Evolutionary conservation across 495 filamentous ascomycete genomes (phyloP).

Genomic region (Aspergillus cavernicola): DNA sequence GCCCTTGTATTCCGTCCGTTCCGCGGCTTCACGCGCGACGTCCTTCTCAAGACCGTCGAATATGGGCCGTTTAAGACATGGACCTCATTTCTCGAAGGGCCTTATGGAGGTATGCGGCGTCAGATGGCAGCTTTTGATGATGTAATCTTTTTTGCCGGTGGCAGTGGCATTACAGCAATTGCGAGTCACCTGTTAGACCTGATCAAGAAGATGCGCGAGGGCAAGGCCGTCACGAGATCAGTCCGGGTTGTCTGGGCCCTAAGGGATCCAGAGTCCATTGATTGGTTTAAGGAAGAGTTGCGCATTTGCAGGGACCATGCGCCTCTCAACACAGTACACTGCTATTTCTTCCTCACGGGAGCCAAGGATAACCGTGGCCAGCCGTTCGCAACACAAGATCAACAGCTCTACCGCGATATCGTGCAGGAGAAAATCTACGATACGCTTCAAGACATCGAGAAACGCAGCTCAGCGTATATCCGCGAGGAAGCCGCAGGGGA

Average conservation of each 20-base stretch:
- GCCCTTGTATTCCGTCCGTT: slow-evolving; percentile 88
- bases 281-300: slow-evolving; percentile 97
- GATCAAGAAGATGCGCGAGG: slow-evolving; percentile 90
- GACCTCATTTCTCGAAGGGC: slow-evolving; percentile 85
- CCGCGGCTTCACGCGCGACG: slow-evolving; percentile 79
- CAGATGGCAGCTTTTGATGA: slow-evolving; percentile 92
- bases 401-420: slow-evolving; percentile 69
- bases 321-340: slow-evolving; percentile 77
- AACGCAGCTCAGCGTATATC: slow-evolving; percentile 77
- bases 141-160: slow-evolving; percentile 86
- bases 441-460: slow-evolving; percentile 74
- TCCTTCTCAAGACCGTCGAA: slow-evolving; percentile 70
- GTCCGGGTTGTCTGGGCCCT: slow-evolving; percentile 91
- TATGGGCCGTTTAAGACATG: slow-evolving; percentile 84
- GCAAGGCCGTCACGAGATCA: slow-evolving; percentile 85
- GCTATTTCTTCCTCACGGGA: slow-evolving; percentile 87
- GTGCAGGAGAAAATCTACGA: slow-evolving; percentile 83
- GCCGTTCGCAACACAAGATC: slow-evolving; percentile 16
- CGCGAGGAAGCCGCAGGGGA: slow-evolving; percentile 78
- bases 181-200: slow-evolving; percentile 86
- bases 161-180: slow-evolving; percentile 90
- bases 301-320: slow-evolving; percentile 83
- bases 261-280: slow-evolving; percentile 85
- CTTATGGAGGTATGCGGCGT: slow-evolving; percentile 90
- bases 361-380: slow-evolving; percentile 9